Conservation (phyloP, 371 early-diverging fungal species). For the Syncephalis fuscata region DNA sequence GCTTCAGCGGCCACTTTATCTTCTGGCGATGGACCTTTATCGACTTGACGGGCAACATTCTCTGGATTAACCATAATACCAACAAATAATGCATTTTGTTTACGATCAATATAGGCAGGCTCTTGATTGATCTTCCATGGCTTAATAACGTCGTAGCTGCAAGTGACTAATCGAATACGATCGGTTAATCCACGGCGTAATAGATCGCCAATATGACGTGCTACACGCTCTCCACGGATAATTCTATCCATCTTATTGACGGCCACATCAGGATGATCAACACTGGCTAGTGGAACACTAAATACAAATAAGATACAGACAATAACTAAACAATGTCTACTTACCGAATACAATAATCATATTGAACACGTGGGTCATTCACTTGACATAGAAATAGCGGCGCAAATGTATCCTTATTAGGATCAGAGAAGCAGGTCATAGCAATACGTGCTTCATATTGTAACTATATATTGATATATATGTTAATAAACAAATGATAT, state of each 20-base stretch:
- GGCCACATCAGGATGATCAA: conserved; percentile 1
- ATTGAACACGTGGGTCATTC: too few relatives aligned
- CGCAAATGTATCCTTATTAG: conserved; percentile 22
- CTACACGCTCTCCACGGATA: too few relatives aligned
- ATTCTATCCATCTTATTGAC: too few relatives aligned
- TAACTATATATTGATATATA: conserved; percentile 37
- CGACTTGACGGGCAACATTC: conserved; percentile 44
- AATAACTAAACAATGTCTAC: too few relatives aligned
- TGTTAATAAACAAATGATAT: conserved; percentile 36
- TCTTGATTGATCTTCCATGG: conserved; percentile 18
- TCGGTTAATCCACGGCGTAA: conserved; percentile 23
- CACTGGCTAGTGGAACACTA: not conserved
- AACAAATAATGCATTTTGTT: conserved; percentile 19
- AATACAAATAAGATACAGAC: not conserved
- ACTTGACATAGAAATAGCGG: too few relatives aligned
- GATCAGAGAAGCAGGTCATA: conserved; percentile 47
- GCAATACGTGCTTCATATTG: conserved; percentile 44
- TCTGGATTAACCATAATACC: conserved; percentile 58
- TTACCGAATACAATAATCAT: too few relatives aligned
- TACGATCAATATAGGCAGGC: conserved; percentile 2
- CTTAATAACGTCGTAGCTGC: conserved; percentile 15
- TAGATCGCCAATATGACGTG: too few relatives aligned
- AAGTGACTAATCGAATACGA: conserved; percentile 37
- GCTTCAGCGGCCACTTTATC: conserved; percentile 35
- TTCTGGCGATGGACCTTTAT: conserved; percentile 61